Conservation (phyloP, 345 rosid species). For the Citrus sp. region DNA sequence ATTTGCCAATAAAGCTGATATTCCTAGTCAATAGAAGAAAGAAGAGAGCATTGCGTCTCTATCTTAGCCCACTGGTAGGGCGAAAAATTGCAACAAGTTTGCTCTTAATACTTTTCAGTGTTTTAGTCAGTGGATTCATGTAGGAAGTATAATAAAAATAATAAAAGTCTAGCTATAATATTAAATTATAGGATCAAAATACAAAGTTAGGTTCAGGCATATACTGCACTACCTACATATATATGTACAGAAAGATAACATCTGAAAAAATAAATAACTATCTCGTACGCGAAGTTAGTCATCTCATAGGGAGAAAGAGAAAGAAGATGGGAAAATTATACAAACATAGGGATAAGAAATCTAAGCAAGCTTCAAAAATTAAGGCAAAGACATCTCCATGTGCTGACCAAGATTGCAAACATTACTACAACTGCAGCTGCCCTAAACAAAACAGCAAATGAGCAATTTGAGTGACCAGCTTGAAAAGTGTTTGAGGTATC, state of each 20-base stretch:
- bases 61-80: neutral
- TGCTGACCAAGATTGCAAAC: conserved; percentile 36
- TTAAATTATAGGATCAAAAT: neutral
- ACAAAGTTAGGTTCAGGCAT: neutral
- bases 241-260: neutral
- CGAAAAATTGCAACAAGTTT: neutral
- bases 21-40: too few species aligned
- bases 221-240: neutral
- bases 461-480: conserved; percentile 3
- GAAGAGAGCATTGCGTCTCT: too few species aligned
- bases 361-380: neutral
- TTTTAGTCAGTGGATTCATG: neutral
- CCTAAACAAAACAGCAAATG: conserved; percentile 31
- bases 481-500: conserved; percentile 20
- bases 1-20: too few species aligned
- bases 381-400: conserved; percentile 9
- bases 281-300: neutral
- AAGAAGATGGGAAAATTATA: neutral
- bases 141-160: neutral
- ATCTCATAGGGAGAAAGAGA: too few species aligned
- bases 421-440: conserved; percentile 35
- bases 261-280: too few species aligned
- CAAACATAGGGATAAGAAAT: neutral
- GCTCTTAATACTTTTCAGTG: neutral
- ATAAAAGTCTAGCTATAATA: neutral